phyloP scores from a whole-genome alignment of 495 filamentous ascomycete genomes.

The Gamarada debralockiae region DNA sequence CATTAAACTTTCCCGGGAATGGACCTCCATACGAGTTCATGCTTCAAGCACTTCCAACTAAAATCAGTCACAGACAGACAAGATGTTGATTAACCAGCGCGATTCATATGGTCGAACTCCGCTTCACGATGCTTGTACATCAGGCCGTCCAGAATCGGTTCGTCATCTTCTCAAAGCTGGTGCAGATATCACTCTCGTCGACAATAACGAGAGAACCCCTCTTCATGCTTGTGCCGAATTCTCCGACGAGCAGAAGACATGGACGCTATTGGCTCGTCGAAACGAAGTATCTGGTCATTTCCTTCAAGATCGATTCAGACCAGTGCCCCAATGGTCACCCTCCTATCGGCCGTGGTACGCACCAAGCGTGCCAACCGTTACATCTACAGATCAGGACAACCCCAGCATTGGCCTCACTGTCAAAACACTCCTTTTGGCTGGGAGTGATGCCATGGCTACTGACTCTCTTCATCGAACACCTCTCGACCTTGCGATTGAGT shows the following conservation, averaged over 20 bases:
- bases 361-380: background rate
- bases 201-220: conserved; percentile 12
- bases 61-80: conserved; percentile 27
- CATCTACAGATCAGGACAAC: background rate
- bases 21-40: too few species aligned
- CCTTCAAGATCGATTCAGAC: conserved; percentile 7
- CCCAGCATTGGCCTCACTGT: conserved; percentile 1
- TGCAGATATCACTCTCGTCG: conserved; percentile 23
- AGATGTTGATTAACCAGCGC: conserved; percentile 20
- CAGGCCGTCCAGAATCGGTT: conserved; percentile 35
- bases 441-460: conserved; percentile 18
- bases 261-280: background rate
- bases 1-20: too few species aligned
- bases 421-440: conserved; percentile 18
- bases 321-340: background rate
- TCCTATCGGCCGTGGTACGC: background rate
- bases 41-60: conserved; percentile 29
- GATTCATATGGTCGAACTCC: conserved; percentile 26
- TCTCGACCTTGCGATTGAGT: conserved; percentile 10
- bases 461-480: conserved; percentile 11
- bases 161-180: conserved; percentile 30
- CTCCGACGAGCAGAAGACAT: conserved; percentile 4
- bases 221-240: conserved; percentile 24
- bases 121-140: conserved; percentile 35
- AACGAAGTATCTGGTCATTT: background rate